Percentiles rank a stretch among this genome's conserved stretches.
These are phyloP conservation scores for Nitzschia sp. DNA, from an alignment of 108 stramenopile species.

Conservation along the genomic window DNA sequence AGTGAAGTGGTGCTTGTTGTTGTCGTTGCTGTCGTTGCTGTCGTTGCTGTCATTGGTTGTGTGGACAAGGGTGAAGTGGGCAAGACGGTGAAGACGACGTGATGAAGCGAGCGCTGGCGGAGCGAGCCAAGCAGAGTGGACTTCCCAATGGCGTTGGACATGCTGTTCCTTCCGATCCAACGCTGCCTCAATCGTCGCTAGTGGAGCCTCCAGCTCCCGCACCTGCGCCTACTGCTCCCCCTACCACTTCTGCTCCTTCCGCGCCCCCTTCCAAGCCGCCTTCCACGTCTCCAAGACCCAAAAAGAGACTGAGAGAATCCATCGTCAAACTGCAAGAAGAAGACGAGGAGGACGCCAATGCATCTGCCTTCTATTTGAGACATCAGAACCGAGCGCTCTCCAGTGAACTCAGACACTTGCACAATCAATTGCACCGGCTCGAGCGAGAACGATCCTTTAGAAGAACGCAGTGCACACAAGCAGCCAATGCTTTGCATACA, in stretches of 20 bases:
- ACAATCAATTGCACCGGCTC: constrained; percentile 52
- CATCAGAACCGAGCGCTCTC: constrained; percentile 79
- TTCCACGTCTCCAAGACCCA: constrained; percentile 33
- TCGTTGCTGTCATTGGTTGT: background rate
- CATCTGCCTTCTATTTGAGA: constrained; percentile 63
- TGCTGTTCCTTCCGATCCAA: background rate
- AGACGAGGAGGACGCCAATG: constrained; percentile 54
- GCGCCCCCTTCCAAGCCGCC: constrained; percentile 5
- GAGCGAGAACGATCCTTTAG: constrained; percentile 69
- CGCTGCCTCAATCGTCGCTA: background rate
- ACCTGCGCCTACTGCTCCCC: constrained; percentile 7
- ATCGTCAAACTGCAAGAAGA: constrained; percentile 38
- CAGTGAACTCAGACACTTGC: constrained; percentile 60
- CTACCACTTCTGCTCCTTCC: constrained; percentile 4
- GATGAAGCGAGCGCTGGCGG: constrained; percentile 87
- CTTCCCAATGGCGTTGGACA: constrained; percentile 29
- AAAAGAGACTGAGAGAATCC: constrained; percentile 37
- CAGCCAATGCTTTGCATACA: constrained; percentile 36
- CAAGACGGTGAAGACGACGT: background rate
- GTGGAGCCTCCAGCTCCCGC: background rate
- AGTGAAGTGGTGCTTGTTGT: background rate
- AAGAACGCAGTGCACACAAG: constrained; percentile 56
- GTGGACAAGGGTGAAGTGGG: background rate
- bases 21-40: background rate
- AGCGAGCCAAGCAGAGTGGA: constrained; percentile 72